These are phyloP conservation scores for Naganishia onofrii DNA, from an alignment of 768 basidiomycete genomes.

Conservation along the genomic window DNA sequence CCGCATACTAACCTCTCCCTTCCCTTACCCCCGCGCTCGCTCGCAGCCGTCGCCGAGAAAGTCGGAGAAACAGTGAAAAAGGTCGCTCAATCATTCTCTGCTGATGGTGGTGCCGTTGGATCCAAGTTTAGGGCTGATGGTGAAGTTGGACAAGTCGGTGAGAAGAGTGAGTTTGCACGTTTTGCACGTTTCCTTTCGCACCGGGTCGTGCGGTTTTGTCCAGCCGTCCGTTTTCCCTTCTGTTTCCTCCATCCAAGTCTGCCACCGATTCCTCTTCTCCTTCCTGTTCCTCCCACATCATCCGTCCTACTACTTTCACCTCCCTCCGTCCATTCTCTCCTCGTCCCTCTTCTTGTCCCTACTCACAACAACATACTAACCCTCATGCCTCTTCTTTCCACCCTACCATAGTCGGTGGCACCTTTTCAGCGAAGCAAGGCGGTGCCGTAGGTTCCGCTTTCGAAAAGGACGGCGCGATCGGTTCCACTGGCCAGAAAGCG, in stretches of 20 bases:
- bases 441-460: slow-evolving; percentile 27
- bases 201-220: no score
- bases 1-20: not conserved
- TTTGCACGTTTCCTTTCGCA: no score
- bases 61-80: slow-evolving; percentile 29
- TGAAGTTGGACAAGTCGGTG: slow-evolving; percentile 21
- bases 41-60: slow-evolving; percentile 24
- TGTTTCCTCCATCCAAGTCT: no score
- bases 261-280: no score
- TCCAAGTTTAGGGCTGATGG: slow-evolving; percentile 29
- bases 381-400: no score
- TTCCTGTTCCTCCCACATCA: no score
- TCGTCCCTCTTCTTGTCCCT: not conserved
- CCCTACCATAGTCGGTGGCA: slow-evolving; percentile 10
- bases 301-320: not conserved
- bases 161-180: slow-evolving; percentile 28
- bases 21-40: not conserved
- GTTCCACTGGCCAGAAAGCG: slow-evolving; percentile 24
- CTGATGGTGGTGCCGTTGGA: slow-evolving; percentile 25
- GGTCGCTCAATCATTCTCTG: slow-evolving; percentile 26
- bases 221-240: no score
- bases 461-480: slow-evolving; percentile 27
- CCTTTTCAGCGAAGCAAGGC: slow-evolving; percentile 27
- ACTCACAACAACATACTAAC: not conserved
- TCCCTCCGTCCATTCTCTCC: not conserved